Evolutionary conservation across 2,329 filamentous ascomycete species (phyloP), one percentile per base, ranked within the genome.

Genomic region (Pseudocercospora pini-densiflorae): DNA sequence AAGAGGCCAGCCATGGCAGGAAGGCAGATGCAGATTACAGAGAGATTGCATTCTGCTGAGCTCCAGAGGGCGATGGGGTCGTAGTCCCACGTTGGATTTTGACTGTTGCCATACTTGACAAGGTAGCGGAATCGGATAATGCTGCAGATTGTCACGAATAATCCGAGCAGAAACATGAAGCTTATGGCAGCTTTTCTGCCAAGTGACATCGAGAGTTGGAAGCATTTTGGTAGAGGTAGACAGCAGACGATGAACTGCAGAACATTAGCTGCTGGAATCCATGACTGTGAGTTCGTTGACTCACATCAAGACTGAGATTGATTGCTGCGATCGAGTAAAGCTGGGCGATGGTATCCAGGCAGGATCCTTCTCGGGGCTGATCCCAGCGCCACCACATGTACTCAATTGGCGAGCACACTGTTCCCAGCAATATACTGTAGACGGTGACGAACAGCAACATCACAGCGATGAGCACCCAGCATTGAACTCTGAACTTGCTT

Each of bases 211-310:
- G 43, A 19, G 1, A 47, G n/a, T n/a, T n/a, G n/a, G 8, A 47
- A 23, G 16, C 43, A 47, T 40, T 62, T 53, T 27, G 59, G 59
- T 53, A 62, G 51, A 9, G 19, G 83, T 24, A 64, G 33, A 7
- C 33, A 40, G 31, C 58, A 53, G 36, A 64, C 45, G 24, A 64
- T 43, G 57, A 64, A 53, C 43, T 47, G 43, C n/a, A 7, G n/a
- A 5, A 23, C 43, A 2, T 47, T 21, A 47, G 16, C 21, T 31
- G 29, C 8, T 31, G 8, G 5, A 31, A 31, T 5, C 24, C 24
- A 27, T 27, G 24, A 27, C 24, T 27, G 24, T 27, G 24, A 45
- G 2, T n/a, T 45, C 10, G 9, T 47, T 2, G 43, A 19, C 43
- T 47, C 8, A 47, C 43, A 45, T 64, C 62, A 16, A 60, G 29